These are phyloP conservation scores for Monilinia fructigena DNA, from an alignment of 2,329 filamentous ascomycete species.

Conservation along the genomic window DNA sequence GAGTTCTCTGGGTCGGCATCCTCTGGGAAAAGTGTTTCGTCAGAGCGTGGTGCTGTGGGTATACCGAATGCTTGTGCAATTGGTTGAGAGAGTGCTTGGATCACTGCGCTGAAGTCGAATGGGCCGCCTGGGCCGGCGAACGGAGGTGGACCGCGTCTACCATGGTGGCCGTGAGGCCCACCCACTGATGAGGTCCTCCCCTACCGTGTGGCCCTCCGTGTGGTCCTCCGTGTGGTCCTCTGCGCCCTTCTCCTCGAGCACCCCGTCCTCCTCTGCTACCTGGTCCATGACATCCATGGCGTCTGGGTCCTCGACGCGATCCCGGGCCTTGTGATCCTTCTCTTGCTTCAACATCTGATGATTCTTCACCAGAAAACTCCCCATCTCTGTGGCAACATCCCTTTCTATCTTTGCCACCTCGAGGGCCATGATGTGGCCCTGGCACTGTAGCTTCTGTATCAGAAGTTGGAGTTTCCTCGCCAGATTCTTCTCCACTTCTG, in stretches of 20 bases:
- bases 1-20: slow-evolving; percentile 41
- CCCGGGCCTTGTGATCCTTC: slow-evolving; percentile 21
- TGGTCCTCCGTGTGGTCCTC: slow-evolving; percentile 22
- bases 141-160: slow-evolving; percentile 30
- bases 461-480: slow-evolving; percentile 22
- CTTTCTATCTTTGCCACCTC: slow-evolving; percentile 3
- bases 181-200: slow-evolving; percentile 25
- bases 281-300: slow-evolving; percentile 27
- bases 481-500: slow-evolving; percentile 16
- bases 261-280: slow-evolving; percentile 27
- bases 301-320: slow-evolving; percentile 23
- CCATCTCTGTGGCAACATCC: neutral
- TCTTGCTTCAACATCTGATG: slow-evolving; percentile 22
- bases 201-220: slow-evolving; percentile 22
- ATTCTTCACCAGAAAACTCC: slow-evolving; percentile 9
- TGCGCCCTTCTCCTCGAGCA: slow-evolving; percentile 19
- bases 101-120: slow-evolving; percentile 37
- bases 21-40: slow-evolving; percentile 30
- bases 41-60: slow-evolving; percentile 29
- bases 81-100: slow-evolving; percentile 35
- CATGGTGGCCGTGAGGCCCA: slow-evolving; percentile 27
- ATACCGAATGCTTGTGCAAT: slow-evolving; percentile 34
- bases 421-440: slow-evolving; percentile 5
- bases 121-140: slow-evolving; percentile 29
- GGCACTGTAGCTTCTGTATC: slow-evolving; percentile 16